Base-by-base conservation (phyloP, 805 yeast species). In the Saccharomycopsis microspora region DNA sequence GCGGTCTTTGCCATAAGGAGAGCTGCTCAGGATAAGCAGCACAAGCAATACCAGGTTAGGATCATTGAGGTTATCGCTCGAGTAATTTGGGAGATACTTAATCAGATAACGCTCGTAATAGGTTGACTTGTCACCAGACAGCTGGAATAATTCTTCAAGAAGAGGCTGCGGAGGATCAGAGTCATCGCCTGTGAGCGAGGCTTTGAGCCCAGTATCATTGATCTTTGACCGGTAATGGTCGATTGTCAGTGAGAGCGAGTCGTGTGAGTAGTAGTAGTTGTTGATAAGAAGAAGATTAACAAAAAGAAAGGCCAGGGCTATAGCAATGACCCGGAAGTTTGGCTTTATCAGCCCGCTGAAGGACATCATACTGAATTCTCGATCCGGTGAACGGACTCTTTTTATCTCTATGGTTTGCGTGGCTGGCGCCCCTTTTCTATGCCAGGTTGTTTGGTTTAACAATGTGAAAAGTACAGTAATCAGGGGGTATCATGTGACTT, bases 1-100 rank as follows among this genome's bases (percentile, higher is more conserved):
- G 33, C 69, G 59, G 3, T 53, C 61, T 3, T 50, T 50, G 1
- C 76, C 76, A 45, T 68, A 72, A 3, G 73, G 48, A 10, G 48
- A 9, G n/a, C 35, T 33, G 5, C 45, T 38, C 9, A 47, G 37
- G 27, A 52, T 41, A 36, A 49, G 44, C 5, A 51, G 43, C 10
- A 52, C 32, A 8, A 52, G 27, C 8, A 49, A 6, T 7, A 47
- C 41, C 8, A 48, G 43, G 5, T 43, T 42, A 28, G 31, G 31
- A 11, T 42, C 39, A 8, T 38, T 41, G 10, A 47, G 36, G 11
- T 48, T 32, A 27, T 32, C 30, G n/a, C 19, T 11, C 10, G 29
- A 33, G 35, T 50, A 44, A 32, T 47, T 41, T 9, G 53, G 53
- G 8, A 43, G 4, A 33, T 47, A 50, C 9, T 45, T 43, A 3